Percentiles rank a stretch among this genome's conserved stretches.
Evolutionary conservation across 2,329 filamentous ascomycete species (phyloP).

Genomic region (Pseudogymnoascus sp.): DNA sequence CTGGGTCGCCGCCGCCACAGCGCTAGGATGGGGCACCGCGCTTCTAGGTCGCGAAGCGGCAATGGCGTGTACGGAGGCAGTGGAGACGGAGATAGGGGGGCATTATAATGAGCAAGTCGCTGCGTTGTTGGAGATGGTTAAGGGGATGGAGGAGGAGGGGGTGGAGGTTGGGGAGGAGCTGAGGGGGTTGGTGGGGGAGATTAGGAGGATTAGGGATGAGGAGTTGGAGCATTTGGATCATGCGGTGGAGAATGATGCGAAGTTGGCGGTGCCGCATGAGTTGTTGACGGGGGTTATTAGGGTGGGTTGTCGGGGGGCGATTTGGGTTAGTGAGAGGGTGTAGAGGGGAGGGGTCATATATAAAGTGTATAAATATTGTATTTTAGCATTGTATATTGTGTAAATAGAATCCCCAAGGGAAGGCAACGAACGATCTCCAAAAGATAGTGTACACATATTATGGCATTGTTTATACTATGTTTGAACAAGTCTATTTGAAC

Average conservation of each 20-base stretch:
- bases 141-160: slow-evolving; percentile 64
- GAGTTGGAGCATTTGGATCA: slow-evolving; percentile 95
- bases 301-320: slow-evolving; percentile 83
- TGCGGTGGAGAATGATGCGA: slow-evolving; percentile 86
- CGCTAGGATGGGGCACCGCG: slow-evolving; percentile 82
- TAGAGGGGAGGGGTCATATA: slow-evolving; percentile 28
- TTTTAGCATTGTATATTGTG: slow-evolving; percentile 9
- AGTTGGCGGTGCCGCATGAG: slow-evolving; percentile 84
- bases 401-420: background rate
- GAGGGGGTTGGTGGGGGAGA: slow-evolving; percentile 58
- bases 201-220: slow-evolving; percentile 84
- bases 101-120: slow-evolving; percentile 94
- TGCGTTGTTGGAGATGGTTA: slow-evolving; percentile 70
- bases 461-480: background rate
- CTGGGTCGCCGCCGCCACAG: slow-evolving; percentile 73
- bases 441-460: background rate
- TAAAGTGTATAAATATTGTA: slow-evolving; percentile 17
- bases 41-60: slow-evolving; percentile 85
- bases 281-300: slow-evolving; percentile 79
- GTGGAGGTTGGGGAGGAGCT: slow-evolving; percentile 77
- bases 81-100: slow-evolving; percentile 93
- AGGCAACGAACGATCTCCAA: background rate
- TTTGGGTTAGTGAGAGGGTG: slow-evolving; percentile 78
- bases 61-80: slow-evolving; percentile 97
- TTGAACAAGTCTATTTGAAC: slow-evolving; percentile 6